phyloP scores from a whole-genome alignment of 140 eudicot species.

The Ambrosia hybrid region DNA sequence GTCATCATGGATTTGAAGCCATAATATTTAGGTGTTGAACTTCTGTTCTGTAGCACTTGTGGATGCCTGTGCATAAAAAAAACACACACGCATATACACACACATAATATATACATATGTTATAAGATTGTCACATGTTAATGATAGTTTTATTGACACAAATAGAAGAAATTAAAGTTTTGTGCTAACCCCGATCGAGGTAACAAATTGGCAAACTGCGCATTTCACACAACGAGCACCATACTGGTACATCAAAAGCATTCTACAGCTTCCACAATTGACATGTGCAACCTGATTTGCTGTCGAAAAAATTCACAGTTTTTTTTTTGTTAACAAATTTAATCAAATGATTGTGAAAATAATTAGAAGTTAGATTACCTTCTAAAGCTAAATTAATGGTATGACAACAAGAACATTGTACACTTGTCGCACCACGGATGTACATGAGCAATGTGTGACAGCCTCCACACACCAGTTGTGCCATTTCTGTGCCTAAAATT shows the following conservation, averaged over 20 bases:
- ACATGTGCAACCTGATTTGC: slow-evolving; percentile 89
- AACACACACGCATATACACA: neutral
- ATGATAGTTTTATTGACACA: neutral
- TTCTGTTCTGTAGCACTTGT: slow-evolving; percentile 63
- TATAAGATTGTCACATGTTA: neutral
- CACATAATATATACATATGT: neutral
- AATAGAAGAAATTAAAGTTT: slow-evolving; percentile 2
- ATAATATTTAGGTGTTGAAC: slow-evolving; percentile 46
- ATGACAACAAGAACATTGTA: slow-evolving; percentile 81
- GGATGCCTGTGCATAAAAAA: slow-evolving; percentile 54
- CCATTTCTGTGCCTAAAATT: slow-evolving; percentile 72
- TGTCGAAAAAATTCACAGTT: slow-evolving; percentile 22
- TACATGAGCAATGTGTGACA: slow-evolving; percentile 86
- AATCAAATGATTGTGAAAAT: neutral
- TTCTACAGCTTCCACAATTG: slow-evolving; percentile 71
- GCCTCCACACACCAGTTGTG: slow-evolving; percentile 79
- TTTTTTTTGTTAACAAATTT: neutral
- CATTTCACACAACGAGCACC: slow-evolving; percentile 79
- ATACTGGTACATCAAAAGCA: slow-evolving; percentile 73
- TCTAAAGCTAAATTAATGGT: slow-evolving; percentile 71
- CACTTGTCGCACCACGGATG: slow-evolving; percentile 84
- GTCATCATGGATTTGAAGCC: slow-evolving; percentile 24
- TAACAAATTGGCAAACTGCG: slow-evolving; percentile 77
- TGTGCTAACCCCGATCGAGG: slow-evolving; percentile 66
- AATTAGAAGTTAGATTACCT: slow-evolving; percentile 11